A percentile compares a stretch with the other conserved stretches of the same genome.
Conservation (phyloP, 2,329 filamentous ascomycete species). For the Venturia aucupariae region DNA sequence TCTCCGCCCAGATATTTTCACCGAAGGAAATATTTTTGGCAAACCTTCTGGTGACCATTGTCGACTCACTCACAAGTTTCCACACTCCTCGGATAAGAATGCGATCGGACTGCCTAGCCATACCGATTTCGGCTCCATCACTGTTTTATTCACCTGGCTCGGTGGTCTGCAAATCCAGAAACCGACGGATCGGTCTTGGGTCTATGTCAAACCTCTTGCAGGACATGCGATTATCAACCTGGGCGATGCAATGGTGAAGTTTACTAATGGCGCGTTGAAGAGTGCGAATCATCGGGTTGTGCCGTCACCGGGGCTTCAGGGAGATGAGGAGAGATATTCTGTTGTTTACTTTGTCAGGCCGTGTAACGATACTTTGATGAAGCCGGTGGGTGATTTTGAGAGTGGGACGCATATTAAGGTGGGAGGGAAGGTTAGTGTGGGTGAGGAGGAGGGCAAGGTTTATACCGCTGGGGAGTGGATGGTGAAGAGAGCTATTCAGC, state of each 20-base stretch:
- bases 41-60: conserved; percentile 13
- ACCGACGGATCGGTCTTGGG: conserved; percentile 24
- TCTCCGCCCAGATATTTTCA: conserved; percentile 6
- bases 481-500: conserved; percentile 8
- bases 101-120: conserved; percentile 17
- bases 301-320: conserved; percentile 11
- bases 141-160: conserved; percentile 33
- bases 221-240: conserved; percentile 33
- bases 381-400: conserved; percentile 13
- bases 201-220: conserved; percentile 29
- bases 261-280: conserved; percentile 14
- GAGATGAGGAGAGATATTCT: conserved; percentile 13
- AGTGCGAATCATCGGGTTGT: conserved; percentile 15
- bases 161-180: conserved; percentile 30
- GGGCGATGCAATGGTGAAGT: conserved; percentile 28
- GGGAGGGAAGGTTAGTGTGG: conserved; percentile 9
- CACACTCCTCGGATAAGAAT: conserved; percentile 9
- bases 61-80: conserved; percentile 14
- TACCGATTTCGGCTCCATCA: conserved; percentile 33
- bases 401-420: conserved; percentile 12
- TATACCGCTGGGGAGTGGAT: conserved; percentile 15
- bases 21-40: conserved; percentile 3
- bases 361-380: conserved; percentile 12
- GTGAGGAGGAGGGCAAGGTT: conserved; percentile 9
- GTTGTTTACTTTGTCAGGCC: conserved; percentile 15